These are phyloP conservation scores for Flaveria trinervia DNA, from an alignment of 129 eudicot species.

Conservation along the genomic window DNA sequence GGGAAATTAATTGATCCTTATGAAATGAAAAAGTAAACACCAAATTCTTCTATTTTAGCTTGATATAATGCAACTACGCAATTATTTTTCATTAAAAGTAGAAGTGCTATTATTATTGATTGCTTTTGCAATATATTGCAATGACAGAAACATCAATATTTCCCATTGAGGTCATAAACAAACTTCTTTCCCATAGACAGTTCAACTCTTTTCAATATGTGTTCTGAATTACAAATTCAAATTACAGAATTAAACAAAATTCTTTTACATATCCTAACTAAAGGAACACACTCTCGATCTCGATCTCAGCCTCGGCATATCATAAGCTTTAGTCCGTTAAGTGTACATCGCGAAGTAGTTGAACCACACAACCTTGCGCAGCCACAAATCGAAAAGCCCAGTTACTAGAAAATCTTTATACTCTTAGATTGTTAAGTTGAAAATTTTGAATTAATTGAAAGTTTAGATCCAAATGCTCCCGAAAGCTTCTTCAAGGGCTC, in stretches of 20 bases:
- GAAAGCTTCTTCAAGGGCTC: constrained; percentile 97
- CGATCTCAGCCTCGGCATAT: neutral
- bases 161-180: neutral
- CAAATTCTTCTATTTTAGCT: too few species aligned
- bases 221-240: constrained; percentile 8
- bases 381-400: too few species aligned
- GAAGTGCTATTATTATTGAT: too few species aligned
- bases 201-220: neutral
- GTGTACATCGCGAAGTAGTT: neutral
- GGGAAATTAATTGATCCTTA: too few species aligned
- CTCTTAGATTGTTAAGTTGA: constrained; percentile 10
- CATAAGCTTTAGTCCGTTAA: constrained; percentile 9
- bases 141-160: neutral
- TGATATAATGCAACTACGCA: too few species aligned
- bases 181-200: neutral
- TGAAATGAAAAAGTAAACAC: too few species aligned
- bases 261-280: constrained; percentile 13
- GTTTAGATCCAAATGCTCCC: constrained; percentile 82
- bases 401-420: constrained; percentile 23
- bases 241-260: constrained; percentile 30
- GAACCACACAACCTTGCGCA: neutral
- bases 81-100: too few species aligned
- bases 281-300: neutral
- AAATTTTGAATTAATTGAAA: neutral
- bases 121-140: neutral